Evolutionary conservation across 108 stramenopile species (phyloP).

Genomic region (Discostella stelligeroides): DNA sequence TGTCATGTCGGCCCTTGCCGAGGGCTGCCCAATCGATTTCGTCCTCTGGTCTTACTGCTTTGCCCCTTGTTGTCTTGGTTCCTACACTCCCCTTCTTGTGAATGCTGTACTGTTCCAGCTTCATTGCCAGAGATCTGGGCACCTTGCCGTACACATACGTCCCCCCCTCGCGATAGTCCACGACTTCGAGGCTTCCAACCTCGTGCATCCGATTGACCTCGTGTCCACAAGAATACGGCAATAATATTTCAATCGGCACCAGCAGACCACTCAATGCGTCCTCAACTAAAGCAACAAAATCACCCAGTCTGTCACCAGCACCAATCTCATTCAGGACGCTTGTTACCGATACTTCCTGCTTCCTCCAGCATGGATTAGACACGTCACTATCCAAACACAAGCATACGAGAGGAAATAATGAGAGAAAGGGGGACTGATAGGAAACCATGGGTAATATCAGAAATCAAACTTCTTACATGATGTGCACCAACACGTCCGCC

Average conservation of each 20-base stretch:
- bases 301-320: conserved; percentile 72
- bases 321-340: conserved; percentile 75
- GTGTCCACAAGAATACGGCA: conserved; percentile 80
- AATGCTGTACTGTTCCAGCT: conserved; percentile 63
- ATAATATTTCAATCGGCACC: conserved; percentile 70
- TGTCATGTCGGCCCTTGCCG: conserved; percentile 66
- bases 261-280: conserved; percentile 65
- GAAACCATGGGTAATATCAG: neutral
- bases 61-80: neutral
- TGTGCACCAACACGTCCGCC: conserved; percentile 92
- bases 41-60: conserved; percentile 19
- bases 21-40: conserved; percentile 78
- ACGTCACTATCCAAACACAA: conserved; percentile 54
- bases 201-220: conserved; percentile 85
- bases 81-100: conserved; percentile 4
- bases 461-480: conserved; percentile 43
- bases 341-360: conserved; percentile 79
- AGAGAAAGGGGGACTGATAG: neutral
- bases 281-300: conserved; percentile 82
- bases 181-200: conserved; percentile 77
- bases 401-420: neutral
- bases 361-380: conserved; percentile 81
- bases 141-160: conserved; percentile 75
- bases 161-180: conserved; percentile 77
- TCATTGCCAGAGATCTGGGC: conserved; percentile 72